Evolutionary conservation across 176 grass and related monocot species (phyloP), one percentile per base, ranked within the genome.

Genomic region (Rhynchospora breviuscula): DNA sequence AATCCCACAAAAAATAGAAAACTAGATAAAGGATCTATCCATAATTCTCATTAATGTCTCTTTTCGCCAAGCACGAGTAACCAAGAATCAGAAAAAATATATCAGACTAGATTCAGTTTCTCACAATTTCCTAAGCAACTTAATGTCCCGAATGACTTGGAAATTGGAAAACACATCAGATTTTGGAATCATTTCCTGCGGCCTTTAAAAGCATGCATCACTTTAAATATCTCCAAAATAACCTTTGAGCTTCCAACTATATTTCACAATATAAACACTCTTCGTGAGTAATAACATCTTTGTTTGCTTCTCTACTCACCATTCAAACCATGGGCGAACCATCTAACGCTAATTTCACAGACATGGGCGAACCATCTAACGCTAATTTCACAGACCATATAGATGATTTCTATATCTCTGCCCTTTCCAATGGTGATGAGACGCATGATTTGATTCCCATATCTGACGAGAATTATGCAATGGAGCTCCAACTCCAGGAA

Each of bases 371-470:
- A 10, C 70, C 84, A 48, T 72, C 75, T n/a, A 14, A 25, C 65
- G 77, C 7, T 73, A 22, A 61, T 25, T 66, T 89, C 78, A 23
- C 80, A 31, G 69, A 25, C 59, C 33, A 73, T 6, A 79, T 95
- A 45, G 90, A 95, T 54, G 88, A 92, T 22, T 84, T 87, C 73
- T 90, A 95, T 85, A 89, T 95, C 79, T 87, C 85, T 0, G 93
- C 70, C 3, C 87, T 90, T 51, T 57, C 85, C 61, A 46, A 85
- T 83, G 84, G 82, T 0, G 48, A 26, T 3, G 77, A 77, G 7
- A 68, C 81, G 12, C 86, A 85, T 29, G 90, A 90, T 35, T 66
- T 92, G 31, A 88, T 90, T 63, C 90, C 90, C 58, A 94, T 92
- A 46, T 88, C 90, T 10, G 90, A 92, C 72, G 93, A 94, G 72